A percentile compares a stretch with the other conserved stretches of the same genome.
Evolutionary conservation across 805 yeast species (phyloP).

Genomic region (Yamadazyma olivae): DNA sequence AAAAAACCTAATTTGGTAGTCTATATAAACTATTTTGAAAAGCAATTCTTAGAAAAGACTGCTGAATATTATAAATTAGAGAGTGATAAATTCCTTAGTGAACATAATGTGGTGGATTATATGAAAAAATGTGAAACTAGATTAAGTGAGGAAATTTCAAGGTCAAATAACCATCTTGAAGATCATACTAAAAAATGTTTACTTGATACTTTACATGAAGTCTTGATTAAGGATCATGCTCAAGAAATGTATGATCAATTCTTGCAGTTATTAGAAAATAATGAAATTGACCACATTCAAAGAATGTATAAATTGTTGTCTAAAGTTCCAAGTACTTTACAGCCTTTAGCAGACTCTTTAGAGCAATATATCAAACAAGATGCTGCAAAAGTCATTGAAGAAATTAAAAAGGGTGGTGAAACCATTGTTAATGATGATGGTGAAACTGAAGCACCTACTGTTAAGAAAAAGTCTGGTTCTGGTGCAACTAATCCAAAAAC

Average conservation of each 20-base stretch:
- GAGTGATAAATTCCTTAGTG: constrained; percentile 59
- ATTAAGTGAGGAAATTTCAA: constrained; percentile 75
- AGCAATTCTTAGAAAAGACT: constrained; percentile 68
- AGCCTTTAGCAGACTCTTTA: constrained; percentile 70
- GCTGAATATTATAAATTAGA: constrained; percentile 66
- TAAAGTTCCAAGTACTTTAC: constrained; percentile 76
- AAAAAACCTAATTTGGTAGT: constrained; percentile 81
- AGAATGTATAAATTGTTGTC: constrained; percentile 74
- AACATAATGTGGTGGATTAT: constrained; percentile 86
- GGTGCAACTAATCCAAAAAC: constrained; percentile 60
- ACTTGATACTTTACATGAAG: constrained; percentile 70
- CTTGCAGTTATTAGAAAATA: constrained; percentile 67
- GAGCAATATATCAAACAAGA: constrained; percentile 64
- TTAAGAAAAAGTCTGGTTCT: constrained; percentile 16
- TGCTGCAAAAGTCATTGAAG: constrained; percentile 51
- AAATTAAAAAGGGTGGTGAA: constrained; percentile 38
- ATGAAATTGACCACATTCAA: constrained; percentile 67
- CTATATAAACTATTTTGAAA: constrained; percentile 78
- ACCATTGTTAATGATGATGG: constrained; percentile 2
- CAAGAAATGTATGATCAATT: constrained; percentile 75
- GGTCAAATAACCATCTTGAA: constrained; percentile 78
- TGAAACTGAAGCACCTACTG: constrained; percentile 14
- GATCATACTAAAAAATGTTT: constrained; percentile 79
- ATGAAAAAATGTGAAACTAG: constrained; percentile 82
- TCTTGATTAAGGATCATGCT: constrained; percentile 77